A percentile compares a stretch with the other conserved stretches of the same genome.
Conservation (phyloP, 352 stramenopile genomes). For the Pythium oligandrum region DNA sequence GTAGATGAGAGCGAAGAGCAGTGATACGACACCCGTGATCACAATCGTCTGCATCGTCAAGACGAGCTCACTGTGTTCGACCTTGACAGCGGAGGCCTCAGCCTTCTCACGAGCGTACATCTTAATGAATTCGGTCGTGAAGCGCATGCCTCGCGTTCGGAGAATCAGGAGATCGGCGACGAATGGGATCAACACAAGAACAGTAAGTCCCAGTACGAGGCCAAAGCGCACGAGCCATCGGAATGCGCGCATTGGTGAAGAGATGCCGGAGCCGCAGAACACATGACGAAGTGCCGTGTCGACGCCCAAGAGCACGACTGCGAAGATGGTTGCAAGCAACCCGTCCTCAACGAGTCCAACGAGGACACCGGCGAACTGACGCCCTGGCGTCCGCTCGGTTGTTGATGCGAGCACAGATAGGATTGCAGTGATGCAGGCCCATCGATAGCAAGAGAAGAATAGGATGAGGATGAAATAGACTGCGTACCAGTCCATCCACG, state of each 20-base stretch:
- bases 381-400: conserved; percentile 15
- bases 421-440: conserved; percentile 18
- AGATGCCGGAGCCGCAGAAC: conserved; percentile 1
- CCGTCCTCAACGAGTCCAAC: conserved; percentile 44
- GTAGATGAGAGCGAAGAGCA: conserved; percentile 18
- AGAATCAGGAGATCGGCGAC: conserved; percentile 34
- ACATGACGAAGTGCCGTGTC: conserved; percentile 1
- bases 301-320: conserved; percentile 15
- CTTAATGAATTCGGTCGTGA: conserved; percentile 40
- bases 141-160: conserved; percentile 27
- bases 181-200: conserved; percentile 20
- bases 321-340: conserved; percentile 26
- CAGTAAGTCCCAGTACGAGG: conserved; percentile 25
- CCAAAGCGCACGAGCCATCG: conserved; percentile 19
- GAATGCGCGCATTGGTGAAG: conserved; percentile 2
- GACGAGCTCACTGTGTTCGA: conserved; percentile 24
- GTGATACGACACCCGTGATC: conserved; percentile 9
- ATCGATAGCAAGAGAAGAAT: conserved; percentile 31
- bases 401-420: conserved; percentile 22
- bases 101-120: conserved; percentile 33
- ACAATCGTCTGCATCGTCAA: conserved; percentile 16
- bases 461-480: conserved; percentile 22
- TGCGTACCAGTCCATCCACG: conserved; percentile 34
- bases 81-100: conserved; percentile 18
- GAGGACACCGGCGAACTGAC: conserved; percentile 13